Base-by-base conservation (phyloP, 768 basidiomycete species). In the Xerocomellus chrysenteron region DNA sequence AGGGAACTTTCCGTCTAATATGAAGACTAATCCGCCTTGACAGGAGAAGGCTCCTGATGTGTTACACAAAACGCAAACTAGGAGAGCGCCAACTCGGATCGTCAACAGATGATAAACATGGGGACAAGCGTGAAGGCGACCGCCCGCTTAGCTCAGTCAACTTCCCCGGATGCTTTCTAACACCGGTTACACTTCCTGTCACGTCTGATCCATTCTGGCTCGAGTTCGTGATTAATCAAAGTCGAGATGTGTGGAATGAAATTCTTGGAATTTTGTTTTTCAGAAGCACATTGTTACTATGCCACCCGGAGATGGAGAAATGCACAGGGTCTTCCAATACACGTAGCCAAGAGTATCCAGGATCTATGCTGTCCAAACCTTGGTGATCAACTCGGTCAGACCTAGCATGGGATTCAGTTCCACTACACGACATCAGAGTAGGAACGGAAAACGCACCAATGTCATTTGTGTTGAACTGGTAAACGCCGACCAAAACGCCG, bases 381-480 rank as follows among this genome's bases (percentile, higher is more conserved):
- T 87, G 52, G 84, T 78, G 66, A 94, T 85, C 54, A 95, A 76
- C 74, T 97, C 93, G 8, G 91, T 92, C 51, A 95, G 73, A 65
- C 94, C 94, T 94, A 49, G 37, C 7, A 14, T 52, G 51, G 11
- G 39, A 55, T n/a, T 58, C 21, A 50, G 54, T 36, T 21, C 33
- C 43, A 42, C 24, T 50, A 45, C 32, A 32, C 41, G 40, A 55
- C 57, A 11, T 51, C 13, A 57, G 45, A 39, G 50, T 37, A n/a
- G 9, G 11, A 43, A 43, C 26, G 26, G 5, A 39, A 33, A 35
- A 80, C 90, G 62, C 64, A 97, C 97, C 95, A 60, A 99, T 86
- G 70, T 98, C 96, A 69, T 96, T 94, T 42, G 97, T 98, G 78
- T 98, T 98, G 80, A 98, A 98, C 73, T 97, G 90, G 77, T 97